phyloP scores from a whole-genome alignment of 176 grass and related monocot species.

The Alloteropsis semialata region DNA sequence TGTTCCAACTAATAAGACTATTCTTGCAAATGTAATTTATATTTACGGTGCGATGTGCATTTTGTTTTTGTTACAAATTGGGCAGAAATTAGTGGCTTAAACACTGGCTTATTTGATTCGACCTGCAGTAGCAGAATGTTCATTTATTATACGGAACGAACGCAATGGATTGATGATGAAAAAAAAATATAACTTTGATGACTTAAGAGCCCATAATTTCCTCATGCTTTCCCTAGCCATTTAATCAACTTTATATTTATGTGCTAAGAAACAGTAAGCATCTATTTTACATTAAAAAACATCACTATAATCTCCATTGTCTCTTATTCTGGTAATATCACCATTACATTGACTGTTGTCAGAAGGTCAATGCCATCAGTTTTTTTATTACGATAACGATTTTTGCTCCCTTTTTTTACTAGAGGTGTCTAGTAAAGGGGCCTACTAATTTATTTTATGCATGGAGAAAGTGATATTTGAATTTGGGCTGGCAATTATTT shows the following conservation, averaged over 20 bases:
- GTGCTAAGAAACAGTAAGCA: neutral
- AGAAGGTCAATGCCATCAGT: neutral
- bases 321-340: neutral
- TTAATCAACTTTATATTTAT: neutral
- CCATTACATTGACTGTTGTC: constrained; percentile 4
- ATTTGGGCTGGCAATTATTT: neutral
- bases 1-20: neutral
- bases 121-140: neutral
- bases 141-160: neutral
- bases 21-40: neutral
- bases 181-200: neutral
- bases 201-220: neutral
- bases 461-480: neutral
- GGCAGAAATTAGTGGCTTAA: neutral
- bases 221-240: neutral
- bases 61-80: neutral
- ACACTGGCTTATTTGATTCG: constrained; percentile 5
- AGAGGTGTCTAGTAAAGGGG: neutral
- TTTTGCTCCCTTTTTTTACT: neutral
- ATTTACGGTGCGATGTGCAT: neutral
- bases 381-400: neutral
- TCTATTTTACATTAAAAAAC: neutral
- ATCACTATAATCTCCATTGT: neutral
- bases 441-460: neutral
- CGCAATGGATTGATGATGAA: neutral